These are phyloP conservation scores for Ophiocordyceps camponoti-rufipedis DNA, from an alignment of 2,329 filamentous ascomycete genomes.

Conservation along the genomic window DNA sequence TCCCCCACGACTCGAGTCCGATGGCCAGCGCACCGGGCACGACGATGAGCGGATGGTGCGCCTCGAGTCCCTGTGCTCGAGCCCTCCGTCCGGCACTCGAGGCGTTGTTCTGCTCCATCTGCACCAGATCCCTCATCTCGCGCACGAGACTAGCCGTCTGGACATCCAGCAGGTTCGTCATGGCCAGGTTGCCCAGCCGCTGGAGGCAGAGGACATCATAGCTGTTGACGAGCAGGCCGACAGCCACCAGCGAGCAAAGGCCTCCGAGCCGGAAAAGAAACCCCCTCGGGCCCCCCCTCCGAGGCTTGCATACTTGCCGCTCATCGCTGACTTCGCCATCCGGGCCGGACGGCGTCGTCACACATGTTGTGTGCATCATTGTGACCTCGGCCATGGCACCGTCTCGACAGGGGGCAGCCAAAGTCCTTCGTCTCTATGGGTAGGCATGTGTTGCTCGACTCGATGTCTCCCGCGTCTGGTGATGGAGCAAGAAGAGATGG, in stretches of 20 bases:
- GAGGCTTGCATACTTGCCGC: not conserved
- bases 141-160: constrained; percentile 71
- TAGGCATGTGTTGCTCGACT: too few species aligned
- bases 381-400: too few species aligned
- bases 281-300: not conserved
- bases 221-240: constrained; percentile 73
- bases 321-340: too few species aligned
- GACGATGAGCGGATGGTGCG: constrained; percentile 86
- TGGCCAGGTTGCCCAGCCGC: constrained; percentile 51
- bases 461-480: too few species aligned
- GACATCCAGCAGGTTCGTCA: constrained; percentile 75
- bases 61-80: constrained; percentile 58
- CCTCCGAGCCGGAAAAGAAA: constrained; percentile 42
- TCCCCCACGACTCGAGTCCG: constrained; percentile 92
- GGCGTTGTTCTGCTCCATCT: constrained; percentile 82
- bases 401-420: too few species aligned
- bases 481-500: too few species aligned
- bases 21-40: constrained; percentile 95
- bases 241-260: constrained; percentile 70
- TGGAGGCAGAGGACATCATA: constrained; percentile 78
- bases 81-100: constrained; percentile 81
- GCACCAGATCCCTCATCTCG: constrained; percentile 73
- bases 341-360: too few species aligned
- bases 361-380: too few species aligned
- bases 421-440: too few species aligned